These are phyloP conservation scores for Chytriomyces confervae DNA, from an alignment of 192 early-diverging fungal species.

Conservation along the genomic window DNA sequence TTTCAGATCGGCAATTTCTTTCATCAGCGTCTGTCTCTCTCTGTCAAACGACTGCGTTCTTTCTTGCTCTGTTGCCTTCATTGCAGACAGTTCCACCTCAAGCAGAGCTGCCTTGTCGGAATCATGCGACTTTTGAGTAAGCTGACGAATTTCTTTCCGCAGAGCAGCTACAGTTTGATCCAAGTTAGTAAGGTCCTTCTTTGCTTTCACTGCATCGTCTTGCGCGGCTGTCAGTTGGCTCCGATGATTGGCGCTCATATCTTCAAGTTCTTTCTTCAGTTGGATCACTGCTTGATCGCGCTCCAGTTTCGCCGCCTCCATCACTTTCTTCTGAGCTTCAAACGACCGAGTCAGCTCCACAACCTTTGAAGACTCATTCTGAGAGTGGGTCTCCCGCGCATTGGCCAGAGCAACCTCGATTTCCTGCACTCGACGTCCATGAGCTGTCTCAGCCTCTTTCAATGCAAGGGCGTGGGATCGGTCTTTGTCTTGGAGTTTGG, in stretches of 20 bases:
- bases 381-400: not conserved
- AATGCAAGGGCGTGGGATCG: not conserved
- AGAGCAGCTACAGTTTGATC: too few species aligned
- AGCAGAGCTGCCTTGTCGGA: too few species aligned
- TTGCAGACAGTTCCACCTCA: too few species aligned
- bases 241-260: not conserved
- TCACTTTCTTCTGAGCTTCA: not conserved
- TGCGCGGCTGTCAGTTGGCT: too few species aligned
- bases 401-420: not conserved
- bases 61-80: too few species aligned
- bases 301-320: constrained; percentile 3
- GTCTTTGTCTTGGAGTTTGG: not conserved
- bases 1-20: too few species aligned
- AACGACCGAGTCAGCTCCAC: not conserved
- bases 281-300: not conserved
- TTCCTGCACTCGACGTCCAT: not conserved
- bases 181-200: too few species aligned
- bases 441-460: not conserved
- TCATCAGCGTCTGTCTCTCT: too few species aligned
- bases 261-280: constrained; percentile 18
- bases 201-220: too few species aligned
- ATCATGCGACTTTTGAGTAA: too few species aligned
- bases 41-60: too few species aligned
- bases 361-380: not conserved
- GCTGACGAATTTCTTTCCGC: too few species aligned